Evolutionary conservation across 2,329 filamentous ascomycete genomes (phyloP).

Genomic region (Colletotrichum destructivum): DNA sequence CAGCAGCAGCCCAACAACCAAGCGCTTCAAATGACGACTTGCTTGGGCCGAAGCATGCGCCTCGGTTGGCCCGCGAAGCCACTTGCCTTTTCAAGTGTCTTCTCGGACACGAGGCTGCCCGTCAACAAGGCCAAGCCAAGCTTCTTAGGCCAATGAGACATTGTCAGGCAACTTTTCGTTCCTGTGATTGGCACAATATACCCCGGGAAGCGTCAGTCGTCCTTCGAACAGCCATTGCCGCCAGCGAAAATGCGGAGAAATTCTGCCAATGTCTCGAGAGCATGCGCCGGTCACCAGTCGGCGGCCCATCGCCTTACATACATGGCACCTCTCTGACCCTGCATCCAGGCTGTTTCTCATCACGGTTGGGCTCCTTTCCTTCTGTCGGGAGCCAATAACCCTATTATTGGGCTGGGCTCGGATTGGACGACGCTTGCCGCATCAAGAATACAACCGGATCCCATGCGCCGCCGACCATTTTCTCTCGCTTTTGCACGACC

Average conservation of each 20-base stretch:
- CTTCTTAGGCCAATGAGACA: slow-evolving; percentile 23
- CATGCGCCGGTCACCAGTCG: slow-evolving; percentile 34
- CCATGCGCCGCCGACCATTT: slow-evolving; percentile 23
- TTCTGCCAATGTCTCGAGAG: slow-evolving; percentile 36
- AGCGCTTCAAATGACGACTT: slow-evolving; percentile 28
- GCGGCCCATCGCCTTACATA: slow-evolving; percentile 40
- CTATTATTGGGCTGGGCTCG: slow-evolving; percentile 39
- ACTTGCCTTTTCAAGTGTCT: slow-evolving; percentile 5
- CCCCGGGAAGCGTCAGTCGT: slow-evolving; percentile 22
- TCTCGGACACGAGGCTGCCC: slow-evolving; percentile 37
- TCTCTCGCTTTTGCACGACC: slow-evolving; percentile 15
- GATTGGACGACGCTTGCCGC: slow-evolving; percentile 36
- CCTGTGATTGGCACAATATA: slow-evolving; percentile 31
- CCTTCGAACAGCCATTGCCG: neutral
- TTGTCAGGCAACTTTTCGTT: slow-evolving; percentile 1
- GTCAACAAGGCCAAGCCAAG: slow-evolving; percentile 30
- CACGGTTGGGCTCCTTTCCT: slow-evolving; percentile 34
- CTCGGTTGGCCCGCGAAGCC: slow-evolving; percentile 28
- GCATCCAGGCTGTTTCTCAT: slow-evolving; percentile 34
- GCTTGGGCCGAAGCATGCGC: slow-evolving; percentile 36
- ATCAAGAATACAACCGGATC: slow-evolving; percentile 15
- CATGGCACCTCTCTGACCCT: slow-evolving; percentile 34
- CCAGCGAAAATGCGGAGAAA: slow-evolving; percentile 32
- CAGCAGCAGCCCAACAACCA: slow-evolving; percentile 25
- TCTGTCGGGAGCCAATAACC: slow-evolving; percentile 41